Evolutionary conservation across 2,329 filamentous ascomycete genomes (phyloP).

Genomic region (Arthrobotrys musiformis): DNA sequence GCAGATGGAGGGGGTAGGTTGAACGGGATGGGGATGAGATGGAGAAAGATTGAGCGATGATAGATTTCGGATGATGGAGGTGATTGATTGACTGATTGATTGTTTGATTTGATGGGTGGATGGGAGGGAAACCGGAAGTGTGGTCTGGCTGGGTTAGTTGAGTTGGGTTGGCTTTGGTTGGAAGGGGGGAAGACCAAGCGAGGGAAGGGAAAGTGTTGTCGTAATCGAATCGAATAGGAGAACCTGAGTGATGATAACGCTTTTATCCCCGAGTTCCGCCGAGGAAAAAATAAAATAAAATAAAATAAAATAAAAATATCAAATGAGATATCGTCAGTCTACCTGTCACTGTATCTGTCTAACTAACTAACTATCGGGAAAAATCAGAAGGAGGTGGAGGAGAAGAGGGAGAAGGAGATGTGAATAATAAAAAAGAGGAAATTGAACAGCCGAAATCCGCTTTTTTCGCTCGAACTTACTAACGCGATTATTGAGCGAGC

Average conservation of each 20-base stretch:
- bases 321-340: slow-evolving; percentile 20
- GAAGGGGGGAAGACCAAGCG: slow-evolving; percentile 38
- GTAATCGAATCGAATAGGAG: not conserved
- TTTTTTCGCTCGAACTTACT: not conserved
- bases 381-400: not conserved
- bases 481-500: slow-evolving; percentile 33
- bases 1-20: not conserved
- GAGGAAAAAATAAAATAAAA: not conserved
- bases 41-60: slow-evolving; percentile 50
- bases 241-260: not conserved
- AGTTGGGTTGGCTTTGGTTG: slow-evolving; percentile 14
- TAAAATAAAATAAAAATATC: slow-evolving; percentile 23
- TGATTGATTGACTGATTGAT: no score
- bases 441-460: slow-evolving; percentile 5
- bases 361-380: no score
- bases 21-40: slow-evolving; percentile 47
- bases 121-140: slow-evolving; percentile 50
- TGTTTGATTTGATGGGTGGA: no score
- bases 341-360: no score
- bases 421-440: not conserved
- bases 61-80: slow-evolving; percentile 55
- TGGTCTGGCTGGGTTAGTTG: slow-evolving; percentile 22
- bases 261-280: slow-evolving; percentile 31
- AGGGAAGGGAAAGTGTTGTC: slow-evolving; percentile 12
- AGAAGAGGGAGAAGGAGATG: slow-evolving; percentile 1